phyloP scores from a whole-genome alignment of 768 basidiomycete species.

The Pleurotus giganteus region DNA sequence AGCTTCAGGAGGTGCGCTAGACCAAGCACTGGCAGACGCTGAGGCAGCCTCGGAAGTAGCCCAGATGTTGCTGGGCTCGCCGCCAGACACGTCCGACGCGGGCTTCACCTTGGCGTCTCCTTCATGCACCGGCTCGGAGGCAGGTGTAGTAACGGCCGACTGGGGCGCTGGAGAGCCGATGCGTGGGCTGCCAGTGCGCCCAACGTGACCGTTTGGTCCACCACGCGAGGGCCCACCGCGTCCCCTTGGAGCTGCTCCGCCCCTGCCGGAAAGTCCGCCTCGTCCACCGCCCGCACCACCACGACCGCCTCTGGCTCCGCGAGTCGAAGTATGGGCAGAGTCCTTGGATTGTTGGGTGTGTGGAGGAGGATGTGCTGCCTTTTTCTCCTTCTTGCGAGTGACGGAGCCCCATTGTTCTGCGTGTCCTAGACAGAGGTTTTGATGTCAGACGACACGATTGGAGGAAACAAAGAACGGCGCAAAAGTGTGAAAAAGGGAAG shows the following conservation, averaged over 20 bases:
- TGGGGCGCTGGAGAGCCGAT: slow-evolving; percentile 20
- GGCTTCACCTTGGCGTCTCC: neutral
- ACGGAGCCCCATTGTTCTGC: slow-evolving; percentile 83
- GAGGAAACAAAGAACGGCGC: neutral
- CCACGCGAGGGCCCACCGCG: slow-evolving; percentile 17
- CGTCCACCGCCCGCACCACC: slow-evolving; percentile 59
- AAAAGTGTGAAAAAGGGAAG: neutral
- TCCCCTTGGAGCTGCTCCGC: slow-evolving; percentile 50
- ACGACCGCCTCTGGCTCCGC: slow-evolving; percentile 60
- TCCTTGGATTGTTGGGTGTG: slow-evolving; percentile 45
- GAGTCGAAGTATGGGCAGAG: slow-evolving; percentile 25
- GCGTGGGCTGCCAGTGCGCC: slow-evolving; percentile 33
- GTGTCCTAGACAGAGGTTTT: slow-evolving; percentile 46
- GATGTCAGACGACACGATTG: slow-evolving; percentile 15
- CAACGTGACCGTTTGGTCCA: slow-evolving; percentile 36
- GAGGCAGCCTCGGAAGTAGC: slow-evolving; percentile 5
- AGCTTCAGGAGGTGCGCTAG: slow-evolving; percentile 6
- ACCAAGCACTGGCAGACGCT: slow-evolving; percentile 1
- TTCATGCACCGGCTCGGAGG: slow-evolving; percentile 19
- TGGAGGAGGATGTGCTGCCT: slow-evolving; percentile 41
- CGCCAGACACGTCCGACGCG: neutral
- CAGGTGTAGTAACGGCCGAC: slow-evolving; percentile 20
- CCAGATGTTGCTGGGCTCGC: neutral
- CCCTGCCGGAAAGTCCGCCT: slow-evolving; percentile 50
- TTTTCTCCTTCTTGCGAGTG: slow-evolving; percentile 87